Evolutionary conservation across 2,329 filamentous ascomycete species (phyloP).

Genomic region (Paramyrothecium roridum): DNA sequence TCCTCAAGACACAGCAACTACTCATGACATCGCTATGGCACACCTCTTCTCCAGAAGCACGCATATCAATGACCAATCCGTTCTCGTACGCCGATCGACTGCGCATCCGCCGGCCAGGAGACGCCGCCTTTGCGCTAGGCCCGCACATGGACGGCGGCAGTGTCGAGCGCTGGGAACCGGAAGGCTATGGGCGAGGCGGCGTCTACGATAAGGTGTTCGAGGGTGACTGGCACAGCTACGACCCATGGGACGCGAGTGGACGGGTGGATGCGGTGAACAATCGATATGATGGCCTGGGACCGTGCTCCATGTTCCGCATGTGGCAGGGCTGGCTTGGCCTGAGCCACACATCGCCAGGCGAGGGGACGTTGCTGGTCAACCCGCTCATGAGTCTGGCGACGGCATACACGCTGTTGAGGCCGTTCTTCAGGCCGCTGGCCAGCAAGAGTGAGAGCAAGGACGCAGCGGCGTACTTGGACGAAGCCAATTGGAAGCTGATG

Average conservation of each 20-base stretch:
- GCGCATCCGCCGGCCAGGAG: conserved; percentile 69
- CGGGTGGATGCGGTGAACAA: conserved; percentile 68
- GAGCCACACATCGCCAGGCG: conserved; percentile 65
- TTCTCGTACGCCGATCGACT: conserved; percentile 69
- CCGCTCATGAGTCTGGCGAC: conserved; percentile 73
- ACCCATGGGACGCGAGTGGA: conserved; percentile 75
- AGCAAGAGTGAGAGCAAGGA: background rate
- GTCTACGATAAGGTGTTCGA: conserved; percentile 73
- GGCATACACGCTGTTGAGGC: conserved; percentile 76
- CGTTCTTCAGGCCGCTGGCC: conserved; percentile 68
- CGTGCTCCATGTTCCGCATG: conserved; percentile 81
- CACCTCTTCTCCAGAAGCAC: conserved; percentile 42
- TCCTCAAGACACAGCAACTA: conserved; percentile 58
- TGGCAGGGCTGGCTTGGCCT: conserved; percentile 89
- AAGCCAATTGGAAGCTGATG: conserved; percentile 59
- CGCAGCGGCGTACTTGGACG: conserved; percentile 36
- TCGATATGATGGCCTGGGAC: conserved; percentile 76
- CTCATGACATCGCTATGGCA: conserved; percentile 63
- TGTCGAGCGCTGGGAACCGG: conserved; percentile 70
- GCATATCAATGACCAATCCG: conserved; percentile 51
- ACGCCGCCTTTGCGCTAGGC: conserved; percentile 67
- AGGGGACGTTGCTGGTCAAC: conserved; percentile 81
- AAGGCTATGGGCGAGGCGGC: conserved; percentile 61
- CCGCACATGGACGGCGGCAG: conserved; percentile 73
- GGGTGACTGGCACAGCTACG: conserved; percentile 75